Conservation (phyloP, 768 basidiomycete genomes). For the Dacryopinax spathularia region DNA sequence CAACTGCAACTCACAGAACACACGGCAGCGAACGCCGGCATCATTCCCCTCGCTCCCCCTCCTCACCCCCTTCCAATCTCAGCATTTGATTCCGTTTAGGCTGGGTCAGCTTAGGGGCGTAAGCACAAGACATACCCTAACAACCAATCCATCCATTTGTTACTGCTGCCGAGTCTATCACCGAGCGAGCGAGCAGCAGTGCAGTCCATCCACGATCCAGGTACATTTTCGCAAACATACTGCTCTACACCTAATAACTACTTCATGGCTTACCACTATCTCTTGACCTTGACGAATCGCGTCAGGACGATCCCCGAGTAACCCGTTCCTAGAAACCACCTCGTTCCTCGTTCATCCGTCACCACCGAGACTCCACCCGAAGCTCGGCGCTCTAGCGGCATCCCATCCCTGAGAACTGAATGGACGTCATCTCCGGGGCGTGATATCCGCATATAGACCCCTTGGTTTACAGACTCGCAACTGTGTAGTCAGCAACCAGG, state of each 20-base stretch:
- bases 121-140: slow-evolving; percentile 5
- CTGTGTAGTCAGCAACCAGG: no score
- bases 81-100: background rate
- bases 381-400: background rate
- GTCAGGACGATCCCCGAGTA: background rate
- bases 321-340: no score
- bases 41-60: background rate
- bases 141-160: background rate
- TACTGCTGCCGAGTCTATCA: no score
- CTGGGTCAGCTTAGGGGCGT: background rate
- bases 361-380: background rate
- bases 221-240: background rate
- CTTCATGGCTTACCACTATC: background rate
- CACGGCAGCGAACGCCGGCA: background rate
- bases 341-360: no score
- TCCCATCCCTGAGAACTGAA: slow-evolving; percentile 1
- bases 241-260: background rate
- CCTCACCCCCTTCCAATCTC: background rate
- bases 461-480: no score
- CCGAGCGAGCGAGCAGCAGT: no score
- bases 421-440: no score
- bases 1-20: background rate
- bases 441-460: no score
- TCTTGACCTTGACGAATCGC: background rate
- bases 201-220: background rate